phyloP scores from a whole-genome alignment of 192 early-diverging fungal genomes.

The Gryganskiella cystojenkinii region DNA sequence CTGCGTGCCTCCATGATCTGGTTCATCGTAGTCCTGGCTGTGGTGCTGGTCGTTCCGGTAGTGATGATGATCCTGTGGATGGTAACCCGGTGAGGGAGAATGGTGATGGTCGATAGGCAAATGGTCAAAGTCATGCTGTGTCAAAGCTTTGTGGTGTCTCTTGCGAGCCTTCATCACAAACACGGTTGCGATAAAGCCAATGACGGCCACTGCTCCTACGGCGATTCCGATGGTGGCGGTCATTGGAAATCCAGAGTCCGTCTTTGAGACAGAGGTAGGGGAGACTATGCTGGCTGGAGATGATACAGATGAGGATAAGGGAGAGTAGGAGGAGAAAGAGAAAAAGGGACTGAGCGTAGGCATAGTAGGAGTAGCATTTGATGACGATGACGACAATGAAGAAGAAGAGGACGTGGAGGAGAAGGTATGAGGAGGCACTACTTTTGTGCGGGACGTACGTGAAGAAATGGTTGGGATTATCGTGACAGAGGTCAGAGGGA shows the following conservation, averaged over 20 bases:
- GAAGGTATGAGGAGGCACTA: neutral
- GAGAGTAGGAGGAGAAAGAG: too few species aligned
- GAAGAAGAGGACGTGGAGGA: neutral
- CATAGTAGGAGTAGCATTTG: too few species aligned
- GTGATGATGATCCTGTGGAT: neutral
- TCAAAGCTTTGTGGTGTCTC: constrained; percentile 19
- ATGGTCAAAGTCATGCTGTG: constrained; percentile 36
- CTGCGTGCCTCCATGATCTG: constrained; percentile 7
- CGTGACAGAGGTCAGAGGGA: neutral
- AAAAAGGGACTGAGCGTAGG: too few species aligned
- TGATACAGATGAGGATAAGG: too few species aligned
- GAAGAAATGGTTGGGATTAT: neutral
- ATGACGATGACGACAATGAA: too few species aligned
- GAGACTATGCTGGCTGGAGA: too few species aligned
- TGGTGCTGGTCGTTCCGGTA: neutral
- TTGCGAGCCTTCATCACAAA: constrained; percentile 18
- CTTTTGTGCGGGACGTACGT: neutral
- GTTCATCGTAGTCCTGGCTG: neutral
- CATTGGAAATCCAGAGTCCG: constrained; percentile 13
- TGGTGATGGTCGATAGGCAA: constrained; percentile 18
- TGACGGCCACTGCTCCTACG: constrained; percentile 3
- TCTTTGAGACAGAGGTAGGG: too few species aligned
- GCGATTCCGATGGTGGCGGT: constrained; percentile 17
- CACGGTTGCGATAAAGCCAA: constrained; percentile 23
- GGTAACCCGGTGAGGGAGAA: constrained; percentile 8